These are phyloP conservation scores for Coprinopsis sp. DNA, from an alignment of 768 basidiomycete species.

Conservation along the genomic window DNA sequence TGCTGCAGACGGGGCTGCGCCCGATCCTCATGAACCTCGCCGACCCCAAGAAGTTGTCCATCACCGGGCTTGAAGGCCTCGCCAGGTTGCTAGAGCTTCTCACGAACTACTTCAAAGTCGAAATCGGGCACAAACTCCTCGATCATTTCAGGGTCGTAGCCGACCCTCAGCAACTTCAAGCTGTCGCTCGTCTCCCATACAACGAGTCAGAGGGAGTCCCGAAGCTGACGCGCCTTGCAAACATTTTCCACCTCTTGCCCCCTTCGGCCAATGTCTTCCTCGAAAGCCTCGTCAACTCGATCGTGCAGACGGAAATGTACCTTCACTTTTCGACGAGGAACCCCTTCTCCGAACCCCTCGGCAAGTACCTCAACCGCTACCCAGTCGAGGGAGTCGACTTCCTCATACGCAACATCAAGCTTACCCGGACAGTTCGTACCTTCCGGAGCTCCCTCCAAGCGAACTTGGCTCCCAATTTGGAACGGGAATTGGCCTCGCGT, in stretches of 20 bases:
- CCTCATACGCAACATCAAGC: constrained; percentile 74
- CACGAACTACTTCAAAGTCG: constrained; percentile 99
- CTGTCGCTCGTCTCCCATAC: constrained; percentile 73
- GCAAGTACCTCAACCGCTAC: constrained; percentile 88
- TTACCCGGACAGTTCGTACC: constrained; percentile 77
- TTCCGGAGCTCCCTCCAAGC: constrained; percentile 79
- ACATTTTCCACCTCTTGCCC: constrained; percentile 95
- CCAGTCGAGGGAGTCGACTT: constrained; percentile 80
- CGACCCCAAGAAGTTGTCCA: constrained; percentile 90
- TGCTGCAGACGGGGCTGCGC: constrained; percentile 90
- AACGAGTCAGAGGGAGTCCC: constrained; percentile 88
- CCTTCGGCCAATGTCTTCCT: constrained; percentile 91
- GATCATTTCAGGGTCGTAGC: constrained; percentile 95
- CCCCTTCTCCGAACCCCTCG: constrained; percentile 91
- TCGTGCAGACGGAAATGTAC: constrained; percentile 88
- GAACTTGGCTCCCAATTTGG: constrained; percentile 68
- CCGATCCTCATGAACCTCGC: constrained; percentile 98
- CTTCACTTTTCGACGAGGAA: constrained; percentile 87
- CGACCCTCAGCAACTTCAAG: constrained; percentile 78
- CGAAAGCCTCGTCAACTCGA: constrained; percentile 76
- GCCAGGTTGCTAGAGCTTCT: constrained; percentile 90
- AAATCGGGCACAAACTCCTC: constrained; percentile 94
- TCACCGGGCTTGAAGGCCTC: constrained; percentile 88
- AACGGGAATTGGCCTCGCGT: constrained; percentile 61
- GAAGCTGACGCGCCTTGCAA: constrained; percentile 90